A percentile compares a stretch with the other conserved stretches of the same genome.
Conservation (phyloP, 306 rosid genomes). For the Oxytropis ochrocephala region DNA sequence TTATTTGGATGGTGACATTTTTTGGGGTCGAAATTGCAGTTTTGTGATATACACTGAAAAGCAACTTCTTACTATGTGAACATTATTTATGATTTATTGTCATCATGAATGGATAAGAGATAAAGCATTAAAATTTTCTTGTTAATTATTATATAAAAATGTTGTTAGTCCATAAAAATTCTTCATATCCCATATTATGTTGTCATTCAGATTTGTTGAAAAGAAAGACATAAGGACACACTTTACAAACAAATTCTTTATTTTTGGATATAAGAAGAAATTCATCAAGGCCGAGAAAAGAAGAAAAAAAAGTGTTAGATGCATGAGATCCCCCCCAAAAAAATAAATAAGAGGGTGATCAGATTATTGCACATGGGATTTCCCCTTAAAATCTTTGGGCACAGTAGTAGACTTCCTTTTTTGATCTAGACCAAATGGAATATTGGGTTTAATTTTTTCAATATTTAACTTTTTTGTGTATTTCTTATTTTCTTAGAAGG, state of each 20-base stretch:
- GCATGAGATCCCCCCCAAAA: not conserved
- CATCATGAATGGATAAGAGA: not conserved
- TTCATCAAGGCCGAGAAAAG: not conserved
- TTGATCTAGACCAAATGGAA: not conserved
- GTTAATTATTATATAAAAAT: not conserved
- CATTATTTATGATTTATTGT: not conserved
- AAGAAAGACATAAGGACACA: not conserved
- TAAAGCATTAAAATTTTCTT: not conserved
- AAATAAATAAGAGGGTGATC: not conserved
- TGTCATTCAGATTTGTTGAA: not conserved
- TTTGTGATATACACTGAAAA: not conserved
- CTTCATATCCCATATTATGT: not conserved
- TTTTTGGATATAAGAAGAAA: not conserved
- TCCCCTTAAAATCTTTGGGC: not conserved
- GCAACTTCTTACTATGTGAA: not conserved
- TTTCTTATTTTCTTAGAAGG: not conserved
- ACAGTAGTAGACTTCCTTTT: not conserved
- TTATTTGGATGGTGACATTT: not conserved
- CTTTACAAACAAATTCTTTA: not conserved
- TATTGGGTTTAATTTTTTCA: slow-evolving; percentile 2
- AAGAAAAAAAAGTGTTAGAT: not conserved
- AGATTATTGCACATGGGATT: not conserved
- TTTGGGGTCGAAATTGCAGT: not conserved
- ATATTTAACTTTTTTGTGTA: not conserved
- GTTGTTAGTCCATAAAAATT: not conserved